These are phyloP conservation scores for Tricholomella constricta DNA, from an alignment of 768 basidiomycete genomes.

Conservation along the genomic window DNA sequence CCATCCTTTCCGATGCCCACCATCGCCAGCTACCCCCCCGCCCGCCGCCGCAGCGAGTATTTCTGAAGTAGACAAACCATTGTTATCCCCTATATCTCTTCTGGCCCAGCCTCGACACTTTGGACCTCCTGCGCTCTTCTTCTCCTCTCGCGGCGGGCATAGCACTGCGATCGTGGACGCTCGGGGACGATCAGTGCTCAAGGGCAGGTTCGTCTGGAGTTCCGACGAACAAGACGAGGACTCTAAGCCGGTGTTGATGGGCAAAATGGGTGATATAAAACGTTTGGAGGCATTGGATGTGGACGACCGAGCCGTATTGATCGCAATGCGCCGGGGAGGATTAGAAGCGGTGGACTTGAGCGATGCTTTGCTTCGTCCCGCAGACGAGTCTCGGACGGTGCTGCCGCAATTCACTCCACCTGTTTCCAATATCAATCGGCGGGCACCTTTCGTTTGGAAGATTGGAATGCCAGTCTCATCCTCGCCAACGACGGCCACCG, in stretches of 20 bases:
- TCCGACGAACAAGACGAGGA: conserved; percentile 57
- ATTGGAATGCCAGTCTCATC: conserved; percentile 70
- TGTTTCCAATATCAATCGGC: conserved; percentile 61
- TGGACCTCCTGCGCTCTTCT: conserved; percentile 86
- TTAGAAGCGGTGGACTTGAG: conserved; percentile 79
- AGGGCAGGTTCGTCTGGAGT: conserved; percentile 81
- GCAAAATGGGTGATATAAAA: conserved; percentile 79
- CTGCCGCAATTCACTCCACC: conserved; percentile 74
- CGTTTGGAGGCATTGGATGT: conserved; percentile 83
- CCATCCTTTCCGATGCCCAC: conserved; percentile 66
- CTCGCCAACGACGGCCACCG: conserved; percentile 37
- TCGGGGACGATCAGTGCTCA: conserved; percentile 82
- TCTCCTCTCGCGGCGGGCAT: conserved; percentile 86
- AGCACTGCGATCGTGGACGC: conserved; percentile 87
- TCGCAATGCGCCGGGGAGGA: conserved; percentile 86
- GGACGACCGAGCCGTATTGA: conserved; percentile 70
- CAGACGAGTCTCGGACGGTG: conserved; percentile 72
- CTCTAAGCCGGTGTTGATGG: conserved; percentile 29
- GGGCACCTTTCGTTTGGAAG: conserved; percentile 80
- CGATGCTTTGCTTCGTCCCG: conserved; percentile 79
- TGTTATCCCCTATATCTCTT: conserved; percentile 74
- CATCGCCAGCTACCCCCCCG: conserved; percentile 34
- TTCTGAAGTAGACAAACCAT: conserved; percentile 47
- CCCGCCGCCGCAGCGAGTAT: conserved; percentile 16
- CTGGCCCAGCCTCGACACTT: conserved; percentile 79